Conservation (phyloP, 768 basidiomycete genomes). For the Russula griseocarnosa region DNA sequence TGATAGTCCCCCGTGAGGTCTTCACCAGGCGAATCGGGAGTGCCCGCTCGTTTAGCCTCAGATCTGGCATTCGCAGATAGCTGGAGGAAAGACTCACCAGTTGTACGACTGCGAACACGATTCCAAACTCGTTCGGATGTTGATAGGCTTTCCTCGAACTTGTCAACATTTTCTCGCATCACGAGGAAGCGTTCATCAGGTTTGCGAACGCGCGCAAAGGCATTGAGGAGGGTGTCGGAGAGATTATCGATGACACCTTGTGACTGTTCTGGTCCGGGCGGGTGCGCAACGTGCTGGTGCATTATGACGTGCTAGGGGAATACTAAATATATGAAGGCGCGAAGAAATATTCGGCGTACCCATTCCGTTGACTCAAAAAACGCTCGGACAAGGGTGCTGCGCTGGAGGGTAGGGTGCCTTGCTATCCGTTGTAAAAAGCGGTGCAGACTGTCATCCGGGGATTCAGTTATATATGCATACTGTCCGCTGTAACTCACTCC, state of each 20-base stretch:
- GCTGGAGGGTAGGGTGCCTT: conserved; percentile 91
- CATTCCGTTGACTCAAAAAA: conserved; percentile 99
- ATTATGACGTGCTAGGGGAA: conserved; percentile 80
- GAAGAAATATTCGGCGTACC: conserved; percentile 48
- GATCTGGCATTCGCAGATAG: conserved; percentile 42
- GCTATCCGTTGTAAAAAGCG: conserved; percentile 87
- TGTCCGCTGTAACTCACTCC: conserved; percentile 54
- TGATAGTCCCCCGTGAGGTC: conserved; percentile 97
- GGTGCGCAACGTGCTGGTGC: conserved; percentile 94
- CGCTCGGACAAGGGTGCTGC: conserved; percentile 84
- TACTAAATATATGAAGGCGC: conserved; percentile 17
- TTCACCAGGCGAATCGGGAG: conserved; percentile 69
- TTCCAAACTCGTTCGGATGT: conserved; percentile 78
- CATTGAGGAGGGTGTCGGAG: conserved; percentile 93
- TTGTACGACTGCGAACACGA: conserved; percentile 74
- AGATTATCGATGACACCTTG: conserved; percentile 88
- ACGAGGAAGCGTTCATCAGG: conserved; percentile 93
- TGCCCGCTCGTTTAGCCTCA: conserved; percentile 84
- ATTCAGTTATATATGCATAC: conserved; percentile 17
- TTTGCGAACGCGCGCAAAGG: conserved; percentile 92
- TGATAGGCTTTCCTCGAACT: conserved; percentile 91
- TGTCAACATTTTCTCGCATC: conserved; percentile 90
- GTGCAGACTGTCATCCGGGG: conserved; percentile 58
- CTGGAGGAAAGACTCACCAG: conserved; percentile 58
- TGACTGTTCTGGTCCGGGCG: conserved; percentile 75